Percentiles rank a stretch among this genome's conserved stretches.
phyloP scores from a whole-genome alignment of 495 filamentous ascomycete genomes.

The Trypethelium eluteriae region DNA sequence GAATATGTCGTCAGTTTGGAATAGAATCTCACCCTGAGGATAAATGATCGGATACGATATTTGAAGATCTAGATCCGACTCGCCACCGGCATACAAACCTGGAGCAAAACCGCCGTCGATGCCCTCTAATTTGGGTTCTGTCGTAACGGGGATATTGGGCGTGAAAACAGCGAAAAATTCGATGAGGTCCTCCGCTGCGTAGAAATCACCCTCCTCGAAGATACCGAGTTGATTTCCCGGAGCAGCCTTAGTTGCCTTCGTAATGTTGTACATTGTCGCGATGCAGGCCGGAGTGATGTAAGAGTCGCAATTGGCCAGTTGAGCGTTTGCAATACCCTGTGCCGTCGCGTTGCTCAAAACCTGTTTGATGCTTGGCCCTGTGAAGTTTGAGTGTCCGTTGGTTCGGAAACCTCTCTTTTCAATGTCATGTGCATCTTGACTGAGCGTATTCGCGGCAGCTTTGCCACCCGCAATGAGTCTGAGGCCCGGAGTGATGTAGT shows the following conservation, averaged over 20 bases:
- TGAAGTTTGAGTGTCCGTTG: conserved; percentile 3
- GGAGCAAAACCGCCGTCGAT: conserved; percentile 22
- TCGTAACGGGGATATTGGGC: conserved; percentile 20
- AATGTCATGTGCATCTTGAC: neutral
- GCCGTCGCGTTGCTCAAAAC: neutral
- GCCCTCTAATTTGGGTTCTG: conserved; percentile 18
- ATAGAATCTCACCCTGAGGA: conserved; percentile 38
- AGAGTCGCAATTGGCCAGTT: conserved; percentile 11
- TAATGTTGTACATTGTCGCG: conserved; percentile 22
- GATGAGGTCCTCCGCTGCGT: conserved; percentile 21
- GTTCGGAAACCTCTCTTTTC: conserved; percentile 4
- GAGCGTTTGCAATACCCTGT: neutral
- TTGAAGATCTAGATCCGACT: conserved; percentile 35
- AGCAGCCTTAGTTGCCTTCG: conserved; percentile 4
- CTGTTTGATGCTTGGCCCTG: neutral
- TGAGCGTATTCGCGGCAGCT: neutral
- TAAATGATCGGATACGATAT: conserved; percentile 35
- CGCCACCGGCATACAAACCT: conserved; percentile 19
- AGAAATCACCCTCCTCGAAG: conserved; percentile 22
- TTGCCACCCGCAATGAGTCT: conserved; percentile 37
- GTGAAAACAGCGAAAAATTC: conserved; percentile 18
- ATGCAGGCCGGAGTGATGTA: conserved; percentile 22
- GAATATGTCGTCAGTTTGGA: conserved; percentile 33
- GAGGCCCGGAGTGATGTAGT: conserved; percentile 40
- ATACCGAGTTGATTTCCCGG: conserved; percentile 22